Conservation (phyloP, 139 green algal species). For the Nannochloris sp. region DNA sequence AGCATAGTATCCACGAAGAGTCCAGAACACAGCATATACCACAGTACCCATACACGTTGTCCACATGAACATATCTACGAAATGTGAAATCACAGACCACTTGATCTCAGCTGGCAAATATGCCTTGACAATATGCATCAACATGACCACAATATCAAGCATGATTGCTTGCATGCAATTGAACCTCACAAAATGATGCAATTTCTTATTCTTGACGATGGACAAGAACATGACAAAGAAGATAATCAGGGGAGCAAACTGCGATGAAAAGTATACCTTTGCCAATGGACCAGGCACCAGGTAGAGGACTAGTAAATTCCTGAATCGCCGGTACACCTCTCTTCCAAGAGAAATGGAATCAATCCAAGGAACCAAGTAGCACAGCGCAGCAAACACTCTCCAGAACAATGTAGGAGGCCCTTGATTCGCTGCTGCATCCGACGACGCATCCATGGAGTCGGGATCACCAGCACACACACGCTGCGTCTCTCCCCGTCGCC, state of each 20-base stretch:
- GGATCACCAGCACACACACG: slow-evolving; percentile 5
- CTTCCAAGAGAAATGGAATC: slow-evolving; percentile 37
- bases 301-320: slow-evolving; percentile 36
- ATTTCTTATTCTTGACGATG: slow-evolving; percentile 63
- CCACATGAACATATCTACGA: slow-evolving; percentile 48
- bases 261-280: slow-evolving; percentile 48
- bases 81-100: slow-evolving; percentile 37
- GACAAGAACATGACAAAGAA: slow-evolving; percentile 70
- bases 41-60: slow-evolving; percentile 33
- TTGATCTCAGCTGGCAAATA: slow-evolving; percentile 58
- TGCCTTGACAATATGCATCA: slow-evolving; percentile 50
- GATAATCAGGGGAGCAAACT: slow-evolving; percentile 62
- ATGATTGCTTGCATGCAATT: slow-evolving; percentile 66
- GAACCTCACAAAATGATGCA: slow-evolving; percentile 74
- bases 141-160: slow-evolving; percentile 65
- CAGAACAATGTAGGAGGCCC: slow-evolving; percentile 38
- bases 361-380: slow-evolving; percentile 64
- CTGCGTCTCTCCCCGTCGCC: not conserved
- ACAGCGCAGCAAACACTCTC: slow-evolving; percentile 40
- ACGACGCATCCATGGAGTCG: slow-evolving; percentile 11
- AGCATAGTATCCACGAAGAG: slow-evolving; percentile 49
- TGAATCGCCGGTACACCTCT: slow-evolving; percentile 39
- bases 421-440: slow-evolving; percentile 12
- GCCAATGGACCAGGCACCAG: slow-evolving; percentile 33
- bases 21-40: slow-evolving; percentile 42